Conservation (phyloP, 208 protist species). For the Acanthamoeba royreba region DNA sequence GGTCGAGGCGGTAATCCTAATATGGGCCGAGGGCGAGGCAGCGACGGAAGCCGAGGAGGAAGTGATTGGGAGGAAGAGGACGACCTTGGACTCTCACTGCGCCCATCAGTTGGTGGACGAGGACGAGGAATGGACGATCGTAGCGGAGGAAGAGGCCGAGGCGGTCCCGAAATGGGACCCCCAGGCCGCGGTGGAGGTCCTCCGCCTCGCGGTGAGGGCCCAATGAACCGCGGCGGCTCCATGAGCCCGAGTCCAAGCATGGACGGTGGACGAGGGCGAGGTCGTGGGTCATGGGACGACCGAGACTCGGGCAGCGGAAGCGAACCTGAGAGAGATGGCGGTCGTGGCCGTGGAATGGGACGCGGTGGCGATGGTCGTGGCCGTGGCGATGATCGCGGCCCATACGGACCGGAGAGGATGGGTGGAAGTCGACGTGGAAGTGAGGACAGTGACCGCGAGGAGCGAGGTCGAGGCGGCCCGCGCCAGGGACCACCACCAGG, state of each 20-base stretch:
- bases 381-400: not conserved
- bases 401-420: not conserved
- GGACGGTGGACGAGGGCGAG: too few relatives aligned
- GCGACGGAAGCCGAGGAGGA: too few relatives aligned
- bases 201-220: too few relatives aligned
- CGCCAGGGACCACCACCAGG: not conserved
- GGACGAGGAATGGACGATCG: not conserved
- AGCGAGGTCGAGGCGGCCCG: not conserved
- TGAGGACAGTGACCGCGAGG: not conserved
- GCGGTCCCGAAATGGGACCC: not conserved
- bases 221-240: too few relatives aligned
- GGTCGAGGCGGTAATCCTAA: too few relatives aligned
- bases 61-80: not conserved
- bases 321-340: too few relatives aligned
- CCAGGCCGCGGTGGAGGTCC: not conserved
- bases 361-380: not conserved
- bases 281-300: not conserved
- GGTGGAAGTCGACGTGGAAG: not conserved
- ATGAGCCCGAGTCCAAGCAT: not conserved
- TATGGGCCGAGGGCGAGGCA: too few relatives aligned
- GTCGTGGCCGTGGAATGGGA: too few relatives aligned
- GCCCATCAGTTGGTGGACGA: not conserved
- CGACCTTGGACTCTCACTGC: not conserved
- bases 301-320: not conserved
- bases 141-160: not conserved